These are phyloP conservation scores for Boletellus deceptivus DNA, from an alignment of 1,284 basidiomycete species.

Conservation along the genomic window DNA sequence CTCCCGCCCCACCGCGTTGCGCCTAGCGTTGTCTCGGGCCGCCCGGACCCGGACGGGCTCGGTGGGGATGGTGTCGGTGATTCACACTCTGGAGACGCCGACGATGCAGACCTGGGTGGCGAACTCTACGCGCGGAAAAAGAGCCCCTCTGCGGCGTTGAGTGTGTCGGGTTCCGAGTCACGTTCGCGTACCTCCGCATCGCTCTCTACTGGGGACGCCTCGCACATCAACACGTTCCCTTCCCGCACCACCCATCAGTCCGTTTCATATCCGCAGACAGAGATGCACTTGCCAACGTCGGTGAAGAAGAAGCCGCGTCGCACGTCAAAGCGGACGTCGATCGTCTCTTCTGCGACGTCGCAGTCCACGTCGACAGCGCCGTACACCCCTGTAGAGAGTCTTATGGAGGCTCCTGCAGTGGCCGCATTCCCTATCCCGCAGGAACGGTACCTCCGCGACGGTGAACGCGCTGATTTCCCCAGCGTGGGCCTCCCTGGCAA, in stretches of 20 bases:
- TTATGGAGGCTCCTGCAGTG: conserved; percentile 25
- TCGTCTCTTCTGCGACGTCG: conserved; percentile 31
- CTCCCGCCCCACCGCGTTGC: background rate
- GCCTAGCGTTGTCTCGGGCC: background rate
- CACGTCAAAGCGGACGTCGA: conserved; percentile 30
- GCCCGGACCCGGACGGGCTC: background rate
- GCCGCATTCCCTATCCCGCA: conserved; percentile 18
- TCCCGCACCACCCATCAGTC: conserved; percentile 14
- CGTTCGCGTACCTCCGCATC: conserved; percentile 58
- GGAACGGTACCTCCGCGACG: conserved; percentile 17
- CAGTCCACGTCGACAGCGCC: conserved; percentile 35
- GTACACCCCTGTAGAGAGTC: conserved; percentile 24
- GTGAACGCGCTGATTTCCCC: conserved; percentile 23
- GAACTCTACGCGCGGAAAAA: conserved; percentile 47
- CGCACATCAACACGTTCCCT: conserved; percentile 20
- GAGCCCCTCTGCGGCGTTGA: conserved; percentile 30
- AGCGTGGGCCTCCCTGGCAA: conserved; percentile 27
- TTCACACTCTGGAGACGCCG: conserved; percentile 41
- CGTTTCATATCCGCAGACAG: conserved; percentile 28
- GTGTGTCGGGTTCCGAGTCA: conserved; percentile 51
- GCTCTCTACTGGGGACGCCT: conserved; percentile 34
- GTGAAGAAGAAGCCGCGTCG: conserved; percentile 26
- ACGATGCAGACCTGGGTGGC: conserved; percentile 60
- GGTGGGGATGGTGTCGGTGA: background rate
- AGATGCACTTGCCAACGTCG: conserved; percentile 23